Base-by-base conservation (phyloP, 495 filamentous ascomycete genomes). In the Amniculicola lignicola region DNA sequence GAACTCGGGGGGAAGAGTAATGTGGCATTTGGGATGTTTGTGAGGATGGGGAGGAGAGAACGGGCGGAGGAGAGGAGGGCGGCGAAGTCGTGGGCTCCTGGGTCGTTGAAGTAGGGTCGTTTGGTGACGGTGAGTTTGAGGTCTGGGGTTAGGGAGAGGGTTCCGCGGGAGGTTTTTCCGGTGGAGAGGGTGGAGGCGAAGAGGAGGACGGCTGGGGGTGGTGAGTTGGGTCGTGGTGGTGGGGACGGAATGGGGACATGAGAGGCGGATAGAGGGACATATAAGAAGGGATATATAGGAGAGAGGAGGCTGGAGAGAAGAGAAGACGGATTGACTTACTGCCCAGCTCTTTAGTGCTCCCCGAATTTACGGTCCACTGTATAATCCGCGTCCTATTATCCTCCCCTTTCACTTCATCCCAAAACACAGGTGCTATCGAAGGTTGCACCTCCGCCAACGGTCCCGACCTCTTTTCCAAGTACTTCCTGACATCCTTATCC, bases 71-170 rank as follows among this genome's bases (percentile, higher is more conserved):
- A 11, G 29, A 22, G 12, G 21, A 51, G 15, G 10, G 33, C 47
- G 3, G 47, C 22, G 29, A 22, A 36, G 27, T 51, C 47, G n/a
- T 15, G 14, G 28, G 11, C 47, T 15, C 14, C 18, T 14, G 28
- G n/a, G 47, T 51, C 47, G 31, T 51, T 51, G 47, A 51, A 51
- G 33, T 51, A 51, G 10, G 47, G 16, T 36, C 1, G 29, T 38
- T 6, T 21, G 27, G 3, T 29, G 16, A 51, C 16, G 33, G n/a
- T 51, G 2, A 51, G 31, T 6, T 5, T 11, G 28, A 33, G 29
- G 22, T 2, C n/a, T 15, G 1, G 14, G 40, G 40, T 33, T 9
- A 40, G 11, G 37, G 9, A 6, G 37, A 40, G 37, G 6, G 9
- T 6, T 6, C 37, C 37, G 16, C 37, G 37, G 16, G 37, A 40